These are phyloP conservation scores for Alternaria conjuncta DNA, from an alignment of 2,329 filamentous ascomycete genomes.

Conservation along the genomic window DNA sequence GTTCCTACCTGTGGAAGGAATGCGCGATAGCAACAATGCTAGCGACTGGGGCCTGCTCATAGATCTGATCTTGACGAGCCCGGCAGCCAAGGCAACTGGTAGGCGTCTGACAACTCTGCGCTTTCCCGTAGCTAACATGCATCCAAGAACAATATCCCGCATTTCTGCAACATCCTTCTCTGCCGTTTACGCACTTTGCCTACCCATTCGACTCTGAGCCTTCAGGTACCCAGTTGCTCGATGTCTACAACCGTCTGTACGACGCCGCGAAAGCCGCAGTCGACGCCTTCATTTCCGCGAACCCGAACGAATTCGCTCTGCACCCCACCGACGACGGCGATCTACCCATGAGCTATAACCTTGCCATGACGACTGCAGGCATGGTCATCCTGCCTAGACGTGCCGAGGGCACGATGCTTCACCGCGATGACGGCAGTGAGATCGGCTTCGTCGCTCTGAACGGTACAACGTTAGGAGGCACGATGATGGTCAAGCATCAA, in stretches of 20 bases:
- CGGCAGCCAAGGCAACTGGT: slow-evolving; percentile 8
- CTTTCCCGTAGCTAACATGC: slow-evolving; percentile 9
- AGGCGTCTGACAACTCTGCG: neutral
- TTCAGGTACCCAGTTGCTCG: slow-evolving; percentile 42
- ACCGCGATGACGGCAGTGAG: slow-evolving; percentile 46
- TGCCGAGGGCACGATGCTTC: slow-evolving; percentile 53
- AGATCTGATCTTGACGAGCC: slow-evolving; percentile 46
- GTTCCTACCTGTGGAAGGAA: slow-evolving; percentile 69
- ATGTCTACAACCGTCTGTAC: slow-evolving; percentile 46
- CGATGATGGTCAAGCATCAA: slow-evolving; percentile 64
- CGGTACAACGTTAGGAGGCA: slow-evolving; percentile 63
- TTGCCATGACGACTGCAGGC: slow-evolving; percentile 60
- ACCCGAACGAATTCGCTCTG: slow-evolving; percentile 38
- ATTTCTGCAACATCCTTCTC: slow-evolving; percentile 24
- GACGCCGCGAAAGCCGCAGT: slow-evolving; percentile 41
- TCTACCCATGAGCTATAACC: slow-evolving; percentile 63
- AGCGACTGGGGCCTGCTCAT: slow-evolving; percentile 58
- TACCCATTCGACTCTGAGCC: slow-evolving; percentile 51
- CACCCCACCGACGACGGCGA: slow-evolving; percentile 43
- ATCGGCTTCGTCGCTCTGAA: slow-evolving; percentile 59
- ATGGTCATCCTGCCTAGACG: slow-evolving; percentile 63
- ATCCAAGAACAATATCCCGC: slow-evolving; percentile 6
- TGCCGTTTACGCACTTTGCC: slow-evolving; percentile 61
- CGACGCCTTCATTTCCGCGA: slow-evolving; percentile 50
- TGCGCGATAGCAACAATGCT: slow-evolving; percentile 57